Evolutionary conservation across 1,284 basidiomycete species (phyloP).

Genomic region (Ustilago trichophora): DNA sequence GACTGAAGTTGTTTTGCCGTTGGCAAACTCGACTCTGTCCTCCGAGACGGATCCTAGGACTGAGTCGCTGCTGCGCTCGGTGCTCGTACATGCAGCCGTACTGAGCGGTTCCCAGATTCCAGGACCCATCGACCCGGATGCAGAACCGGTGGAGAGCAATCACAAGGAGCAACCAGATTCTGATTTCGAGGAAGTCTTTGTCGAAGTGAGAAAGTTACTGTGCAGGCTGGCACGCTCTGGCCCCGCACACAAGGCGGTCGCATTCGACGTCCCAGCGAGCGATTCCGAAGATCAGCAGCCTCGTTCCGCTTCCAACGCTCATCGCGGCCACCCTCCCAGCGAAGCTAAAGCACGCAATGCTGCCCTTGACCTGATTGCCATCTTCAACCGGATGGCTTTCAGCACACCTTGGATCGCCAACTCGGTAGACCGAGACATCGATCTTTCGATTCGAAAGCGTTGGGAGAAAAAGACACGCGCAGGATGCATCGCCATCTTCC

Average conservation of each 20-base stretch:
- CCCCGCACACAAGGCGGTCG: conserved; percentile 13
- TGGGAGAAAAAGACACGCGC: conserved; percentile 52
- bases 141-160: conserved; percentile 14
- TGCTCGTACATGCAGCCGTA: conserved; percentile 60
- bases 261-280: conserved; percentile 9
- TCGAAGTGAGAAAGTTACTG: conserved; percentile 41
- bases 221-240: conserved; percentile 36
- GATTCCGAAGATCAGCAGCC: conserved; percentile 8
- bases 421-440: conserved; percentile 38
- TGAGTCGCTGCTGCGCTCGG: conserved; percentile 41
- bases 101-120: conserved; percentile 46
- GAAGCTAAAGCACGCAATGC: conserved; percentile 46
- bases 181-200: conserved; percentile 49
- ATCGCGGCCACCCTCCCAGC: not conserved
- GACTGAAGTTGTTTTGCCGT: conserved; percentile 54
- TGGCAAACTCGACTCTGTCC: conserved; percentile 50
- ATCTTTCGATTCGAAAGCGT: conserved; percentile 16
- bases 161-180: conserved; percentile 6
- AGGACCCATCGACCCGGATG: conserved; percentile 37
- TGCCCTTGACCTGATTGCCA: conserved; percentile 57
- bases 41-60: conserved; percentile 49
- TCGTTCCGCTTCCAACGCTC: conserved; percentile 6
- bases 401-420: conserved; percentile 55
- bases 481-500: conserved; percentile 57
- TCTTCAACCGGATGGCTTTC: conserved; percentile 65